Evolutionary conservation across 176 grass and related monocot genomes (phyloP), one percentile per base, ranked within the genome.

Genomic region (Puccinellia tenuiflora): DNA sequence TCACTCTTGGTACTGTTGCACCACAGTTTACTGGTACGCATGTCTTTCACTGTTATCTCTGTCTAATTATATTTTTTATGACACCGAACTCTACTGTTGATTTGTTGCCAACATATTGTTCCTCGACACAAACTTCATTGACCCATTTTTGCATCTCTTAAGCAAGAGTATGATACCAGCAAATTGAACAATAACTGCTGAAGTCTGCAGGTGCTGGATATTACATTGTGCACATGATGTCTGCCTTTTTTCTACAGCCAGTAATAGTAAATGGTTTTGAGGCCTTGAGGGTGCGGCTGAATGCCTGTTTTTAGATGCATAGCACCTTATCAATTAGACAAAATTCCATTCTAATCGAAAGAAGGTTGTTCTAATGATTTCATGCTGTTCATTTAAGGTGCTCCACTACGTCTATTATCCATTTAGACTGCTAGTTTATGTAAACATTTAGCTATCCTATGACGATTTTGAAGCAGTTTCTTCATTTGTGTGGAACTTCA

Each of bases 1-100:
- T 93, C 30, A 98, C 91, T 85, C 96, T 98, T 88, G 92, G 96
- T 71, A 98, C 96, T 65, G 93, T 98, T 57, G 96, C 96, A 73
- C 96, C 96, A 17, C 96, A 98, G 87, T 95, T 98, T 68, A 93
- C 91, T 66, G 96, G 96, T 98, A 92, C 18, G 88, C 68, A 12
- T 78, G 26, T 43, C 31, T 30, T 55, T 31, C 28, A 60, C 20
- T 13, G 7, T 47, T 40, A 20, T 12, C 3, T 59, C 40, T 73
- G 54, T 66, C 35, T 34, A 18, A 72, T 77, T 53, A 64, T 79
- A 54, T 75, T 48, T 12, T 21, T 20, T 39, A 75, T 20, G 50
- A 34, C 60, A 77, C 2, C n/a, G 24, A 26, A 74, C 46, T 47
- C 29, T 71, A 65, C 30, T 50, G 16, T 81, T 35, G 66, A 60